Conservation (phyloP, 805 yeast genomes). For the Tetrapisispora namnaoensis region DNA sequence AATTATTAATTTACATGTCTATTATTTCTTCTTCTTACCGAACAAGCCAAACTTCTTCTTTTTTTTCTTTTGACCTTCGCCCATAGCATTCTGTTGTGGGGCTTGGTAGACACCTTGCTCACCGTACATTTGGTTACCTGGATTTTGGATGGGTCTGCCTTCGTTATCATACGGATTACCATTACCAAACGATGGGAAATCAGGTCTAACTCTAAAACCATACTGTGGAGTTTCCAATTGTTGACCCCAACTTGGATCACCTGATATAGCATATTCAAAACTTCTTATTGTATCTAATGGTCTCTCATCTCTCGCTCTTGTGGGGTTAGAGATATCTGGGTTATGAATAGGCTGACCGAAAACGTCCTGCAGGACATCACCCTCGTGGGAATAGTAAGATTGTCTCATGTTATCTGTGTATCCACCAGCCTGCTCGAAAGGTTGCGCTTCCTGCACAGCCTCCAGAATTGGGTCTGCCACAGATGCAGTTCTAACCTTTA, state of each 20-base stretch:
- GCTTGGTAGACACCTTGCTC: slow-evolving; percentile 58
- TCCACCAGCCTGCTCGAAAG: slow-evolving; percentile 61
- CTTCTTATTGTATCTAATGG: slow-evolving; percentile 93
- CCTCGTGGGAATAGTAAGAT: slow-evolving; percentile 33
- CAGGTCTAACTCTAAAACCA: slow-evolving; percentile 80
- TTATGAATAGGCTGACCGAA: slow-evolving; percentile 73
- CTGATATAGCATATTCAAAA: slow-evolving; percentile 85
- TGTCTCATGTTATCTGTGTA: slow-evolving; percentile 30
- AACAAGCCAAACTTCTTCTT: slow-evolving; percentile 78
- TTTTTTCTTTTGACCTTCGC: slow-evolving; percentile 30
- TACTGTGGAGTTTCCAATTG: slow-evolving; percentile 67
- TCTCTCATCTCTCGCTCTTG: slow-evolving; percentile 87
- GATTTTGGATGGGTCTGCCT: slow-evolving; percentile 16
- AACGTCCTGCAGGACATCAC: slow-evolving; percentile 51
- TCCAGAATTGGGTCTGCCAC: slow-evolving; percentile 84
- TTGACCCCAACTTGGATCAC: slow-evolving; percentile 64
- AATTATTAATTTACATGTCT: not conserved
- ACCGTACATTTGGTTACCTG: slow-evolving; percentile 25
- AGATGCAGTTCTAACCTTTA: slow-evolving; percentile 56
- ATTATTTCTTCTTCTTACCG: slow-evolving; percentile 51
- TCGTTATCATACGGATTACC: slow-evolving; percentile 17
- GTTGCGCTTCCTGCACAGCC: slow-evolving; percentile 94
- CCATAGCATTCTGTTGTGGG: slow-evolving; percentile 27
- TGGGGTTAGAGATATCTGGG: slow-evolving; percentile 88
- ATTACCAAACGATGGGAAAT: slow-evolving; percentile 36